Percentiles rank a stretch among this genome's conserved stretches.
Conservation (phyloP, 768 basidiomycete species). For the Rubroboletus pulcherrimus region DNA sequence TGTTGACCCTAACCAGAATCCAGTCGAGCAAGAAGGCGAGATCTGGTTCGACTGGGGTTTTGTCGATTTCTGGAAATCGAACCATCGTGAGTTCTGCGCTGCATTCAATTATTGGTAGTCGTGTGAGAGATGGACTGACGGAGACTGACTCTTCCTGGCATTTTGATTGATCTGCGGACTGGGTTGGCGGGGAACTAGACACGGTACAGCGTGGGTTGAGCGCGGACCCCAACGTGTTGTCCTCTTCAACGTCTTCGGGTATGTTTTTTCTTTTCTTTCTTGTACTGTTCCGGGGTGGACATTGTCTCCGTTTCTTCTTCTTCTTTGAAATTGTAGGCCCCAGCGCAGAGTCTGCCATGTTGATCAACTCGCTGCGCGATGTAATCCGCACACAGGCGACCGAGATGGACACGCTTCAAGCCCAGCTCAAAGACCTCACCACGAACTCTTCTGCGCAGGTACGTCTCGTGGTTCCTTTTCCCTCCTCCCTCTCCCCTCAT, state of each 20-base stretch:
- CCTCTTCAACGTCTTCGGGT: constrained; percentile 55
- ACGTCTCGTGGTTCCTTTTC: constrained; percentile 1
- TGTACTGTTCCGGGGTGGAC: neutral
- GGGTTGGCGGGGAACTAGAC: constrained; percentile 39
- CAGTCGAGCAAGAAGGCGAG: constrained; percentile 63
- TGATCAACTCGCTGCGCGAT: constrained; percentile 80
- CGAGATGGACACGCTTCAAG: constrained; percentile 70
- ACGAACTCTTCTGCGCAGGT: constrained; percentile 40
- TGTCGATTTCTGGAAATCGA: constrained; percentile 98
- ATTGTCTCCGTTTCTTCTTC: neutral
- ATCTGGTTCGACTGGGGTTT: constrained; percentile 99
- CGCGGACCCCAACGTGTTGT: constrained; percentile 62
- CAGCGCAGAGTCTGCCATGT: constrained; percentile 72
- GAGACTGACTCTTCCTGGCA: neutral
- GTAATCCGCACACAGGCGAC: constrained; percentile 78
- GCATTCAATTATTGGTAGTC: neutral
- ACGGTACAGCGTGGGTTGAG: constrained; percentile 72
- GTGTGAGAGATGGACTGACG: neutral
- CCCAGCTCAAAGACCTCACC: constrained; percentile 45
- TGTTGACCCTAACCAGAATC: neutral
- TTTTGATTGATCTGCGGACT: neutral
- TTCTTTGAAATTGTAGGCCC: constrained; percentile 39
- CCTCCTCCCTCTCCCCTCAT: too few relatives aligned
- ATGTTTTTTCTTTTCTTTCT: constrained; percentile 15
- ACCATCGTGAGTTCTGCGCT: constrained; percentile 68